Evolutionary conservation across 768 basidiomycete genomes (phyloP).

Genomic region (Russula brevipes): DNA sequence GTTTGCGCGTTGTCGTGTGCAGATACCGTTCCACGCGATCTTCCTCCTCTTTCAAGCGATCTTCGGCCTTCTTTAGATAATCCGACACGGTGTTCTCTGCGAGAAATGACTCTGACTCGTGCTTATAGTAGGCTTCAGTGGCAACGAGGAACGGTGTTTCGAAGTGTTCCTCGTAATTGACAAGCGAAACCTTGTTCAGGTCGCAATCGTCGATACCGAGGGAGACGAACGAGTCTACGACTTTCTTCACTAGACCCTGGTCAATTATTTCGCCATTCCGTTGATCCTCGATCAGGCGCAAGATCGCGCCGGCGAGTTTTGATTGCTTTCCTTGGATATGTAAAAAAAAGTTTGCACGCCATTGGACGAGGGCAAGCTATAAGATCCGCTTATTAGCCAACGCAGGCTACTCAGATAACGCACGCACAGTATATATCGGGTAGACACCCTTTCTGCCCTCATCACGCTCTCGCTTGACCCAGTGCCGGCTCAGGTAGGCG

Average conservation of each 20-base stretch:
- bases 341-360: constrained; percentile 88
- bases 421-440: constrained; percentile 86
- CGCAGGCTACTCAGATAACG: background rate
- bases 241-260: constrained; percentile 87
- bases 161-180: constrained; percentile 89
- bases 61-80: constrained; percentile 93
- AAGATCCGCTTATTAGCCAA: constrained; percentile 6
- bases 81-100: constrained; percentile 86
- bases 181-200: constrained; percentile 86
- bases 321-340: constrained; percentile 77
- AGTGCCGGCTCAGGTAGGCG: constrained; percentile 97
- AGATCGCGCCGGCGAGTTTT: constrained; percentile 82
- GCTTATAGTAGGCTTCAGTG: constrained; percentile 87
- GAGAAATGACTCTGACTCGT: constrained; percentile 88
- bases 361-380: constrained; percentile 91
- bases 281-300: constrained; percentile 88
- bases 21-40: constrained; percentile 93
- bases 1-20: constrained; percentile 81
- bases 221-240: constrained; percentile 92
- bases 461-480: constrained; percentile 97
- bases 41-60: constrained; percentile 88
- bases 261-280: constrained; percentile 93
- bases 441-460: constrained; percentile 95
- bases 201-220: constrained; percentile 91
- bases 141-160: constrained; percentile 83